These are phyloP conservation scores for Physocladia obscura DNA, from an alignment of 192 early-diverging fungal species.

Conservation along the genomic window DNA sequence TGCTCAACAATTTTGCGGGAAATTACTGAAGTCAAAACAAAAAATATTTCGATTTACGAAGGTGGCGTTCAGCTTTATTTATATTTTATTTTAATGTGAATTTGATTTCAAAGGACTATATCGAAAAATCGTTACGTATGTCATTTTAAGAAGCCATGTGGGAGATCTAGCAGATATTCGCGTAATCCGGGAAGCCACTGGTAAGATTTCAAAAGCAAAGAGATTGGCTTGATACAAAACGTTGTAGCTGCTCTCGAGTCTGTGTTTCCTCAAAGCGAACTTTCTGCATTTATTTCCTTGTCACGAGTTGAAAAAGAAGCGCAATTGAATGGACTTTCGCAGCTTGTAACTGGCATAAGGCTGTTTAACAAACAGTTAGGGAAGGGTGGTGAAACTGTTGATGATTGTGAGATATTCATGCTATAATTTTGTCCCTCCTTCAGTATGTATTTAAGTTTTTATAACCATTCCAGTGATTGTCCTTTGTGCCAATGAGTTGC, in stretches of 20 bases:
- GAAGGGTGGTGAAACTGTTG: constrained; percentile 60
- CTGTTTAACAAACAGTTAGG: constrained; percentile 62
- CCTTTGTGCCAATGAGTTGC: constrained; percentile 43
- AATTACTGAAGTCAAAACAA: constrained; percentile 50
- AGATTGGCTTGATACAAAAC: too few relatives aligned
- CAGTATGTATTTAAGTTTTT: neutral
- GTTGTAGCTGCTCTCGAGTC: constrained; percentile 67
- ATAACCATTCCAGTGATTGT: constrained; percentile 39
- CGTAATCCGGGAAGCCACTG: constrained; percentile 60
- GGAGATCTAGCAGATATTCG: constrained; percentile 59
- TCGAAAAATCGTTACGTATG: constrained; percentile 59
- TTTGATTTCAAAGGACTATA: constrained; percentile 51
- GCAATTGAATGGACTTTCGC: constrained; percentile 58
- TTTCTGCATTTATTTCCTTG: constrained; percentile 54
- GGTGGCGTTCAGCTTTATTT: constrained; percentile 30
- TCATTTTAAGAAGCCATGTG: constrained; percentile 52
- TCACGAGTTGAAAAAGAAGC: constrained; percentile 55
- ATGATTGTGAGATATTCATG: constrained; percentile 39
- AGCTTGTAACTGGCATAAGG: constrained; percentile 60
- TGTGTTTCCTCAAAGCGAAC: constrained; percentile 61
- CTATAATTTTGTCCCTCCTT: neutral
- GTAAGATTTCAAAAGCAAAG: constrained; percentile 34
- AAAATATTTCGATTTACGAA: constrained; percentile 51
- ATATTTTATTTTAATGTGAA: neutral
- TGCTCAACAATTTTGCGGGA: constrained; percentile 48